Evolutionary conservation across 768 basidiomycete genomes (phyloP), one percentile per base, ranked within the genome.

Genomic region (Calocybe gangraenosa): DNA sequence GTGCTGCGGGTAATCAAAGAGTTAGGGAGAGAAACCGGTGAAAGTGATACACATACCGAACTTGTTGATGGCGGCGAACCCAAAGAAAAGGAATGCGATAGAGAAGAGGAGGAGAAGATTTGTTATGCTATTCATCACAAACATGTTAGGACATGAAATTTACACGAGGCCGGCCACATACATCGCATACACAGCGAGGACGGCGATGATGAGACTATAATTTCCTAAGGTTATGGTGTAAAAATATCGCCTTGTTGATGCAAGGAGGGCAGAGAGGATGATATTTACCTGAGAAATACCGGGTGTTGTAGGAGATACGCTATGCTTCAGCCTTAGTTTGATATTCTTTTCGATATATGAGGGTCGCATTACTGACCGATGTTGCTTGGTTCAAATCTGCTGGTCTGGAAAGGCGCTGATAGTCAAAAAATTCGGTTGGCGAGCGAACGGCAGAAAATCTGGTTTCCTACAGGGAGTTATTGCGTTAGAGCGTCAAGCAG

Each of bases 281-380:
- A 20, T 48, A 61, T 44, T 49, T 41, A 84, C 83, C 84, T 46
- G 87, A 90, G 66, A 89, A 90, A 61, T 89, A 90, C 39, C 87
- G 83, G 32, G 92, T 92, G 70, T 95, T 95, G 72, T 95, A 92
- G 18, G 90, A 89, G 77, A 94, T 89, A 48, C 92, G 82, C 91
- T 92, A 18, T 23, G 14, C 37, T 23, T 17, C 37, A 2, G 17
- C 22, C 10, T 47, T 37, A 50, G 17, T 35, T 17, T 28, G n/a
- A 18, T 37, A 13, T 28, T 47, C 6, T 15, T 40, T 21, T 22
- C 2, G 15, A 15, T 15, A 13, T n/a, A 31, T 17, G 4, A 32
- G n/a, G 34, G 32, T 25, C 35, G 15, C 30, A 10, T 14, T 2
- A 67, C 82, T 58, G 50, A 87, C 87, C 53, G 82, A 78, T 30